Percentiles rank a stretch among this genome's conserved stretches.
These are phyloP conservation scores for Penicillium corylophilum DNA, from an alignment of 2,329 filamentous ascomycete species.

Conservation along the genomic window DNA sequence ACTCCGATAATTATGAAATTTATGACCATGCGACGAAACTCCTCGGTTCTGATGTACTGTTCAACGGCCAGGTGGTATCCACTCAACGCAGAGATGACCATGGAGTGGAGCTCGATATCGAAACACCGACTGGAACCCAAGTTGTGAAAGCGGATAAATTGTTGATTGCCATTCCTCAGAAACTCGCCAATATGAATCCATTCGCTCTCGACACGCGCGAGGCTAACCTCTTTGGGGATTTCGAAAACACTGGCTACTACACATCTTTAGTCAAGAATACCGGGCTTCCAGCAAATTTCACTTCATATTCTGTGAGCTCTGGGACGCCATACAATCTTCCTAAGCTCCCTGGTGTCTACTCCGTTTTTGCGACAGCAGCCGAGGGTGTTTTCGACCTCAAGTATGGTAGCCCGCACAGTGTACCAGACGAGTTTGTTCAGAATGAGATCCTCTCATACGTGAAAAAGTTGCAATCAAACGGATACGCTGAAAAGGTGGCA, in stretches of 20 bases:
- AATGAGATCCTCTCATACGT: conserved; percentile 27
- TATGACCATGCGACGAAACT: conserved; percentile 23
- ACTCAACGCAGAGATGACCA: conserved; percentile 15
- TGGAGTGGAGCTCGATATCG: conserved; percentile 28
- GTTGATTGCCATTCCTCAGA: conserved; percentile 46
- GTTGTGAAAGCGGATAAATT: conserved; percentile 43
- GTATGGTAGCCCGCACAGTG: conserved; percentile 15
- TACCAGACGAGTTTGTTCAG: conserved; percentile 28
- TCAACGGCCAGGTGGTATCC: conserved; percentile 22
- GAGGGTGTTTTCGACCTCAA: conserved; percentile 16
- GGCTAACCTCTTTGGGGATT: conserved; percentile 37
- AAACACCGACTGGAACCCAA: conserved; percentile 30
- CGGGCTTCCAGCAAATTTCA: conserved; percentile 30
- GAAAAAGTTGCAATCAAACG: conserved; percentile 12
- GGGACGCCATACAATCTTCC: conserved; percentile 16
- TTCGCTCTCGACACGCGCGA: conserved; percentile 42
- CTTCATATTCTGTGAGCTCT: conserved; percentile 1
- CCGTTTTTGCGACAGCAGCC: conserved; percentile 20
- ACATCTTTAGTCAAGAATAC: conserved; percentile 40
- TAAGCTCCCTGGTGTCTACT: conserved; percentile 26
- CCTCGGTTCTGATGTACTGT: conserved; percentile 27
- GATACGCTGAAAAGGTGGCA: conserved; percentile 11
- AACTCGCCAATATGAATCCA: conserved; percentile 32
- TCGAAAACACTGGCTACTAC: conserved; percentile 42
- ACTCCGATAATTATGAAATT: conserved; percentile 22